Evolutionary conservation across 2,329 filamentous ascomycete genomes (phyloP).

Genomic region (Colletotrichum abscissum): DNA sequence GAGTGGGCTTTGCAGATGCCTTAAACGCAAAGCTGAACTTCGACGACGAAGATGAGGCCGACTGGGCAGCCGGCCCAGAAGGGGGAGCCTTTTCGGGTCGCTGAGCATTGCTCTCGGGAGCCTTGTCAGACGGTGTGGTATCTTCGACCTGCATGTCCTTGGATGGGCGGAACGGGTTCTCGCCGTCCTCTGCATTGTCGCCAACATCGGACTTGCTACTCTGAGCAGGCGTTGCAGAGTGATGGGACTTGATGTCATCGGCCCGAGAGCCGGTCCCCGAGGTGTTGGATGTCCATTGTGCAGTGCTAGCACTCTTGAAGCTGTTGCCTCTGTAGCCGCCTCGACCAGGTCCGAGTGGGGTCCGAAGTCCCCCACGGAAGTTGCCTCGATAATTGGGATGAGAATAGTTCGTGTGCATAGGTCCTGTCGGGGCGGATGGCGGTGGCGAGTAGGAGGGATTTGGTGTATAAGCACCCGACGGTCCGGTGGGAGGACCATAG

Average conservation of each 20-base stretch:
- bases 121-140: slow-evolving; percentile 53
- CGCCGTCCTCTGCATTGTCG: slow-evolving; percentile 59
- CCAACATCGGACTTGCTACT: slow-evolving; percentile 43
- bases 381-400: slow-evolving; percentile 57
- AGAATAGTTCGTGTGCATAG: slow-evolving; percentile 62
- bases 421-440: slow-evolving; percentile 68
- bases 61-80: slow-evolving; percentile 63
- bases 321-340: slow-evolving; percentile 67
- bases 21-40: slow-evolving; percentile 98
- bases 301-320: slow-evolving; percentile 71
- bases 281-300: slow-evolving; percentile 73
- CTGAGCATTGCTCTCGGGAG: slow-evolving; percentile 61
- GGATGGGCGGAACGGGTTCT: slow-evolving; percentile 71
- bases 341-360: slow-evolving; percentile 62
- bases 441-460: slow-evolving; percentile 60
- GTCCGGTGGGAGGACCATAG: slow-evolving; percentile 63
- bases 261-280: slow-evolving; percentile 55
- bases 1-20: slow-evolving; percentile 69
- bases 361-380: slow-evolving; percentile 61
- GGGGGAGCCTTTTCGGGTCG: slow-evolving; percentile 65
- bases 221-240: slow-evolving; percentile 35
- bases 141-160: slow-evolving; percentile 76
- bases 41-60: slow-evolving; percentile 57
- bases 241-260: slow-evolving; percentile 45
- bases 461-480: slow-evolving; percentile 65